phyloP scores from a whole-genome alignment of 2,329 filamentous ascomycete genomes.

The Trichoderma harzianum region DNA sequence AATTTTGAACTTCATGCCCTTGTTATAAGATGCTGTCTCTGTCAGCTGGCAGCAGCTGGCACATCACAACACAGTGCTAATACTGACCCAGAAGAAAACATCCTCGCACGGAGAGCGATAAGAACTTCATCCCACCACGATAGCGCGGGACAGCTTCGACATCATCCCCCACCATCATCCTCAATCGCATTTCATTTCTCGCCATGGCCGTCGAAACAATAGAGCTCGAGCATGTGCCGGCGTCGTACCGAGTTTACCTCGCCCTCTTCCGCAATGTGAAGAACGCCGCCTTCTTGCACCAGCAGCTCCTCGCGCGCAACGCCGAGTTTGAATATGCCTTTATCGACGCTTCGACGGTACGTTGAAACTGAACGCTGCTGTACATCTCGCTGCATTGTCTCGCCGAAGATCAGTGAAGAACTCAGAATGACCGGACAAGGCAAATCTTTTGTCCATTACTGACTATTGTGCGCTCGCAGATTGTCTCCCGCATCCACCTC shows the following conservation, averaged over 20 bases:
- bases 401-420: not conserved
- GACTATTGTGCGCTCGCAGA: conserved; percentile 39
- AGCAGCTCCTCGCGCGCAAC: conserved; percentile 83
- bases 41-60: not conserved
- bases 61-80: not conserved
- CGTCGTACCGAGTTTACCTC: conserved; percentile 64
- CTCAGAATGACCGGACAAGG: not conserved
- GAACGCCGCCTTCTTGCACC: conserved; percentile 74
- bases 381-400: not conserved
- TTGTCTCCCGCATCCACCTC: conserved; percentile 69
- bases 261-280: conserved; percentile 71
- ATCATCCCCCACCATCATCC: not conserved
- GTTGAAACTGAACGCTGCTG: conserved; percentile 25
- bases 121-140: not conserved
- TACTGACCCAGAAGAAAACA: not conserved
- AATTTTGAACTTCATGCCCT: not conserved
- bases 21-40: not conserved
- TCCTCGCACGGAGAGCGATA: not conserved
- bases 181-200: not conserved
- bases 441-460: not conserved
- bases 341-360: conserved; percentile 77
- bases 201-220: conserved; percentile 57
- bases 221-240: conserved; percentile 70
- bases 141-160: not conserved
- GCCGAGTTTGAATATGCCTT: conserved; percentile 88